Percentiles rank a stretch among this genome's conserved stretches.
phyloP scores from a whole-genome alignment of 305 asterid species.

The Fraxinus xanthoxyloides region DNA sequence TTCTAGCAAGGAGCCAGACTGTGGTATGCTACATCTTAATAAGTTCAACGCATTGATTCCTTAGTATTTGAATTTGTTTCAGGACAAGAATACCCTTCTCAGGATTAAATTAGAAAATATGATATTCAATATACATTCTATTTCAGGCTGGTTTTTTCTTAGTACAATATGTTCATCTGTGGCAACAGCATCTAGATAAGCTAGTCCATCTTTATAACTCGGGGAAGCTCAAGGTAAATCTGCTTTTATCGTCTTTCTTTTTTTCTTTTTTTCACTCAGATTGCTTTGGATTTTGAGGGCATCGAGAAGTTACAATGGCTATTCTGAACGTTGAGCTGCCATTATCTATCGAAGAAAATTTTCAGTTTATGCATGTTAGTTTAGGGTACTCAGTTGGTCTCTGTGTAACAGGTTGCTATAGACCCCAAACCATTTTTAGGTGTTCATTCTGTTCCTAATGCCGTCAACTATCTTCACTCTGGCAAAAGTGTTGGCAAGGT shows the following conservation, averaged over 20 bases:
- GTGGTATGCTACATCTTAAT: conserved; percentile 53
- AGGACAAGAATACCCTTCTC: not conserved
- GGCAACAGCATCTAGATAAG: conserved; percentile 88
- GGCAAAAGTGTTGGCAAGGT: conserved; percentile 97
- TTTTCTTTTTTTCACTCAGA: not conserved
- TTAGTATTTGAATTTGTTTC: not conserved
- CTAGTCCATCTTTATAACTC: conserved; percentile 56
- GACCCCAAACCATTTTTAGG: conserved; percentile 82
- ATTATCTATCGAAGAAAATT: not conserved
- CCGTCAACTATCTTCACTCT: conserved; percentile 86
- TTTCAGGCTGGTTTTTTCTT: conserved; percentile 83
- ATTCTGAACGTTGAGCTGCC: not conserved
- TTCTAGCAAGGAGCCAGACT: conserved; percentile 87
- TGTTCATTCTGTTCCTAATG: conserved; percentile 76
- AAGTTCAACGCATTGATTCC: not conserved
- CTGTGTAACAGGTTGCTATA: conserved; percentile 48
- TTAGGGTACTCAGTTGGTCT: not conserved
- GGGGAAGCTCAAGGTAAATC: conserved; percentile 71
- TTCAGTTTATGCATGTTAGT: not conserved
- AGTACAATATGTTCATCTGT: conserved; percentile 70
- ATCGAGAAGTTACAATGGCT: not conserved
- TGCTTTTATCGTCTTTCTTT: not conserved
- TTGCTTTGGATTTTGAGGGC: not conserved
- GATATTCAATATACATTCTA: not conserved
- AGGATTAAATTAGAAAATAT: not conserved